A percentile compares a stretch with the other conserved stretches of the same genome.
Conservation (phyloP, 2,329 filamentous ascomycete species). For the Trichocomaceae sp. region DNA sequence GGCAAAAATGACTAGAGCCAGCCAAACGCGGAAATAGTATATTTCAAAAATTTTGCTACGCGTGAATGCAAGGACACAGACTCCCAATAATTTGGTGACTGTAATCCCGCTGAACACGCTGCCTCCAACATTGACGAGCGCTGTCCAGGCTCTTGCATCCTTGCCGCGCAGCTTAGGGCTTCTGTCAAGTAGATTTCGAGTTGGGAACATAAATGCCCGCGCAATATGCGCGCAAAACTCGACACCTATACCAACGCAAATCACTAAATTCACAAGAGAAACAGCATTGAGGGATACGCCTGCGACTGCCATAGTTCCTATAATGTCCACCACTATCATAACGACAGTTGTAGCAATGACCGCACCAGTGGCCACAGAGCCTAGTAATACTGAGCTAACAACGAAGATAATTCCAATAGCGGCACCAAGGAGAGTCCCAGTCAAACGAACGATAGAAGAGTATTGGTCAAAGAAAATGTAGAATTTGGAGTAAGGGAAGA, state of each 20-base stretch:
- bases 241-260: conserved; percentile 91
- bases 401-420: conserved; percentile 80
- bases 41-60: conserved; percentile 98
- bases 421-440: conserved; percentile 70
- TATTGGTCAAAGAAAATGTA: conserved; percentile 99
- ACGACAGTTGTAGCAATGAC: conserved; percentile 80
- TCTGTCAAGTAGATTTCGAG: conserved; percentile 70
- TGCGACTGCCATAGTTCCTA: conserved; percentile 87
- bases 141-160: conserved; percentile 84
- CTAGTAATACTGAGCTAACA: conserved; percentile 72
- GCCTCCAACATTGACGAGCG: conserved; percentile 87
- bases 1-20: conserved; percentile 83
- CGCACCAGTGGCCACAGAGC: conserved; percentile 71
- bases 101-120: conserved; percentile 96
- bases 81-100: conserved; percentile 87
- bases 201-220: conserved; percentile 91
- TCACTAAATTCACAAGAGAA: conserved; percentile 90
- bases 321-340: conserved; percentile 92
- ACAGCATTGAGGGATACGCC: conserved; percentile 90
- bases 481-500: conserved; percentile 96
- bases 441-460: conserved; percentile 71
- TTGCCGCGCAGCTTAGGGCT: conserved; percentile 72
- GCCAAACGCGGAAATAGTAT: conserved; percentile 97
- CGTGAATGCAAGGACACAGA: conserved; percentile 88
- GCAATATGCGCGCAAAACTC: conserved; percentile 98